Base-by-base conservation (phyloP, 495 filamentous ascomycete genomes). In the Tuber umbilicatum region DNA sequence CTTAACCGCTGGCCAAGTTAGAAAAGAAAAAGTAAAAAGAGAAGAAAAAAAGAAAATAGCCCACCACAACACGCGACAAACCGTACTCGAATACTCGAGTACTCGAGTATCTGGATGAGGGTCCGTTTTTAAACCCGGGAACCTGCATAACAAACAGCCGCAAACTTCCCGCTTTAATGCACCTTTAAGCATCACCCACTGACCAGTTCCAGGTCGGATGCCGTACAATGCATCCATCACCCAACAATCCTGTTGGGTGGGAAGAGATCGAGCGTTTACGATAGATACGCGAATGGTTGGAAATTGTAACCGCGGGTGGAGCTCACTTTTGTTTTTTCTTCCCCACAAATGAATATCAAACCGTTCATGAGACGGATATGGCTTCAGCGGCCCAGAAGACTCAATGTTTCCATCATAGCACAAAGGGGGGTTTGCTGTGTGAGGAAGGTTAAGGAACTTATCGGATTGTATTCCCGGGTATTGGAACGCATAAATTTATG, bases 351-450 rank as follows among this genome's bases (percentile, higher is more conserved):
- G 55, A 73, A 47, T n/a, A 68, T 74, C 77, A 79, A 79, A 79
- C 75, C 12, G 23, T 14, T 78, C 69, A 70, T 78, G 75, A 78
- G 71, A 79, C 76, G 69, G 45, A 64, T 23, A 42, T 17, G 40
- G 72, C 73, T 73, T 68, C 42, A 67, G 17, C 23, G 27, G 69
- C 39, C 42, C 68, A 41, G 45, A 77, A 69, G 23, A 74, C 68
- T 42, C 47, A 17, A 21, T 35, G 40, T 68, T 60, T 64, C 27
- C 5, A 17, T 27, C 27, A 64, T 64, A 43, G 23, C 23, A 27
- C 2, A 60, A 27, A 9, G n/a, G 50, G 23, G 43, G 71, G 45
- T 40, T 41, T 37, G 10, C 37, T 16, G 55, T 37, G 68, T 50
- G 42, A 21, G 40, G 55, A 69, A 43, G 27, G 50, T 27, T 10